Percentiles rank a stretch among this genome's conserved stretches.
phyloP scores from a whole-genome alignment of 192 early-diverging fungal genomes.

The Endogone sp. region DNA sequence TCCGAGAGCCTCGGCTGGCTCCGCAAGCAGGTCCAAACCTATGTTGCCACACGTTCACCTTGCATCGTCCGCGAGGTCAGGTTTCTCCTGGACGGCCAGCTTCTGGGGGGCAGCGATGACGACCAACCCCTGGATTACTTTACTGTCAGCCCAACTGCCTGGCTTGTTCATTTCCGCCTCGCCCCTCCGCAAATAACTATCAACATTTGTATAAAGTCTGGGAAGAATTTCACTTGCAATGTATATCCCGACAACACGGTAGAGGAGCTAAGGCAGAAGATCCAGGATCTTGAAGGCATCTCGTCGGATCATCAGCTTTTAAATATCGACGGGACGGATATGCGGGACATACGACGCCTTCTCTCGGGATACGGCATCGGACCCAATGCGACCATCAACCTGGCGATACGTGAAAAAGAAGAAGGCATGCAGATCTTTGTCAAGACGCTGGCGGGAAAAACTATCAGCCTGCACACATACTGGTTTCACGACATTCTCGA shows the following conservation, averaged over 20 bases:
- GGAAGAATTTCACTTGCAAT: too few species aligned
- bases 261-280: too few species aligned
- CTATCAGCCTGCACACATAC: slow-evolving; percentile 80
- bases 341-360: too few species aligned
- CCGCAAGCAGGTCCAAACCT: background rate
- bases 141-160: background rate
- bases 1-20: background rate
- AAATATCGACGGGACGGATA: too few species aligned
- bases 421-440: slow-evolving; percentile 37
- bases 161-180: background rate
- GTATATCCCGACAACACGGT: too few species aligned
- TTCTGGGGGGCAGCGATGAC: background rate
- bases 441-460: slow-evolving; percentile 83
- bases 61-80: too few species aligned
- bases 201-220: background rate
- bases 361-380: too few species aligned
- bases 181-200: background rate
- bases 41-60: background rate
- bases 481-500: slow-evolving; percentile 62
- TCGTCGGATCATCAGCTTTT: too few species aligned
- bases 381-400: too few species aligned
- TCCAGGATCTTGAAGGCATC: too few species aligned
- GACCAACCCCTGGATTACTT: background rate
- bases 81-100: background rate
- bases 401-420: too few species aligned